Base-by-base conservation (phyloP, 2,329 filamentous ascomycete species). In the Ilyonectria sp. region DNA sequence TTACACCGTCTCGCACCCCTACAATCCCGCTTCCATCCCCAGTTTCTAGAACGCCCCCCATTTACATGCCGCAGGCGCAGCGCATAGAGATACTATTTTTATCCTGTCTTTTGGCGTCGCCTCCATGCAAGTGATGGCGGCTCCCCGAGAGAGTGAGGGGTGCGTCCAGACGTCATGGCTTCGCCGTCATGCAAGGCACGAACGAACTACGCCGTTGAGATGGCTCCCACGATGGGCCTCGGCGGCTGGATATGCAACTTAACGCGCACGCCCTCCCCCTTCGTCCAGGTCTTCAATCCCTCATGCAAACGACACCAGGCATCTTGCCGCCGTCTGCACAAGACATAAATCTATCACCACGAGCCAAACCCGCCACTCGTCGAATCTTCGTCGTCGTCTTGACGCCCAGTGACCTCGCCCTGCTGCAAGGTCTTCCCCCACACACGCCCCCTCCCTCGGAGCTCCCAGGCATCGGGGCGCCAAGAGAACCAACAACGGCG, bases 241-340 rank as follows among this genome's bases (percentile, higher is more conserved):
- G 37, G 53, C 59, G 29, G 58, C 47, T 60, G 15, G 9, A 6
- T 17, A 53, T 31, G 52, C 43, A 23, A 31, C 60, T 50, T 29
- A 11, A 49, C 47, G 33, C 33, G 29, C 46, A 50, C 52, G 60
- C 60, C 50, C 43, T 31, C 31, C 53, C 23, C 31, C 23, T n/a
- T 56, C 10, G 19, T n/a, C 29, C 19, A 33, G 52, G 37, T 33
- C 11, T 44, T 47, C 26, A 49, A 35, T 40, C 40, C 49, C 52
- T 56, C 52, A 49, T 73, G 70, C 61, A 63, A 43, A 62, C 57
- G 37, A 60, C 53, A 52, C 52, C 47, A 44, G 70, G 73, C 73
- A 68, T 74, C 71, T 75, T 71, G 65, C 71, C 53, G 47, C 49
- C 44, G 21, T 33, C 43, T 54, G n/a, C 37, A 63, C 60, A 53